A percentile compares a stretch with the other conserved stretches of the same genome.
Evolutionary conservation across 164 flowering plant species (phyloP).

Genomic region (Saururus chinensis): DNA sequence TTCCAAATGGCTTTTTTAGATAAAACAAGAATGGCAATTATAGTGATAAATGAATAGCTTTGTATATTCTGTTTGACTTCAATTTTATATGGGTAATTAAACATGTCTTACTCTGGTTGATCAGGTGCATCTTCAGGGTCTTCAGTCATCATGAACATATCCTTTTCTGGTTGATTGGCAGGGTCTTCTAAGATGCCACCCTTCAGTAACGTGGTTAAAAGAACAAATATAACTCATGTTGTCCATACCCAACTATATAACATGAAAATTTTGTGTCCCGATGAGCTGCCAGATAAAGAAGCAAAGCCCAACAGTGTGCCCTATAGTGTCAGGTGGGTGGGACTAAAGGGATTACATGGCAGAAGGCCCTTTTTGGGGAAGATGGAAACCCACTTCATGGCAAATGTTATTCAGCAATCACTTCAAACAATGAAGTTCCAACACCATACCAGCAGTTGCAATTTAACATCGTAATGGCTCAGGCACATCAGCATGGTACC

Average conservation of each 20-base stretch:
- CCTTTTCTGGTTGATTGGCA: conserved; percentile 79
- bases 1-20: no score
- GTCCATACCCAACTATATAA: neutral
- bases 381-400: neutral
- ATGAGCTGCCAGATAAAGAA: neutral
- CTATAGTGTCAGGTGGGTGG: neutral
- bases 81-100: neutral
- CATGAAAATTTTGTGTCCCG: neutral
- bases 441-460: neutral
- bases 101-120: conserved; percentile 57
- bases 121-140: conserved; percentile 86
- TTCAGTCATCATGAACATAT: conserved; percentile 83
- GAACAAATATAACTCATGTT: neutral
- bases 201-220: conserved; percentile 22
- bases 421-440: no score
- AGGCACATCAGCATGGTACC: neutral
- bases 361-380: no score
- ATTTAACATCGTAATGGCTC: neutral
- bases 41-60: neutral
- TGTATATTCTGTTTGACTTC: neutral
- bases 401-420: neutral
- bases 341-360: no score
- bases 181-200: conserved; percentile 97
- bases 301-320: neutral
- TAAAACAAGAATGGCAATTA: neutral